phyloP scores from a whole-genome alignment of 345 rosid genomes.

The Capsella bursapastoris region DNA sequence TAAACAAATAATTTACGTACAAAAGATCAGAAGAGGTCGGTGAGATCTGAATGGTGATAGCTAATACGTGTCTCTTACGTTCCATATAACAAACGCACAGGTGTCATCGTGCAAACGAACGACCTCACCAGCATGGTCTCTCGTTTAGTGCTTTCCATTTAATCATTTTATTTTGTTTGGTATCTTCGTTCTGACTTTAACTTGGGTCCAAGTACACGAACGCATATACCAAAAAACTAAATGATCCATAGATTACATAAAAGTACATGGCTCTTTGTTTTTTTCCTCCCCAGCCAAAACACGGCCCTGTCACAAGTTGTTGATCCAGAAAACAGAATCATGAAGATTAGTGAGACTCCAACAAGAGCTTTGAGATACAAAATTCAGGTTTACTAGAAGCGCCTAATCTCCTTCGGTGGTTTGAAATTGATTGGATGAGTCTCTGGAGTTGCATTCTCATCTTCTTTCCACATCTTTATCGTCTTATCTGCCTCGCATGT shows the following conservation, averaged over 20 bases:
- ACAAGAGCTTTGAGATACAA: constrained; percentile 1
- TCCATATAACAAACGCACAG: not conserved
- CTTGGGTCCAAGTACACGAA: not conserved
- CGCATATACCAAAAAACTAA: not conserved
- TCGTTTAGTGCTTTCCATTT: not conserved
- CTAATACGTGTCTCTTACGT: constrained; percentile 23
- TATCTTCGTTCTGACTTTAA: too few relatives aligned
- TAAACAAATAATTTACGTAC: constrained; percentile 16
- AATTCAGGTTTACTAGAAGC: constrained; percentile 53
- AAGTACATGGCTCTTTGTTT: constrained; percentile 13
- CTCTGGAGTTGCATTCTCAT: constrained; percentile 86
- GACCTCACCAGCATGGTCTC: not conserved
- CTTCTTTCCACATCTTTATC: constrained; percentile 99
- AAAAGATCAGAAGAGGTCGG: constrained; percentile 17
- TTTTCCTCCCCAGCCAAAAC: not conserved
- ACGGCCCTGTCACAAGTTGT: not conserved
- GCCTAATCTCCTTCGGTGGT: constrained; percentile 97
- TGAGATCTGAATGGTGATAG: constrained; percentile 23
- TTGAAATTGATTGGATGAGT: constrained; percentile 93
- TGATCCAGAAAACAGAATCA: constrained; percentile 11
- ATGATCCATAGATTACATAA: not conserved
- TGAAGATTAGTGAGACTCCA: constrained; percentile 16
- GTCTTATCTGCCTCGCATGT: constrained; percentile 97
- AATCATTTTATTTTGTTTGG: not conserved
- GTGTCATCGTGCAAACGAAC: not conserved